Base-by-base conservation (phyloP, 208 protist species). In the Acanthamoeba healyi region DNA sequence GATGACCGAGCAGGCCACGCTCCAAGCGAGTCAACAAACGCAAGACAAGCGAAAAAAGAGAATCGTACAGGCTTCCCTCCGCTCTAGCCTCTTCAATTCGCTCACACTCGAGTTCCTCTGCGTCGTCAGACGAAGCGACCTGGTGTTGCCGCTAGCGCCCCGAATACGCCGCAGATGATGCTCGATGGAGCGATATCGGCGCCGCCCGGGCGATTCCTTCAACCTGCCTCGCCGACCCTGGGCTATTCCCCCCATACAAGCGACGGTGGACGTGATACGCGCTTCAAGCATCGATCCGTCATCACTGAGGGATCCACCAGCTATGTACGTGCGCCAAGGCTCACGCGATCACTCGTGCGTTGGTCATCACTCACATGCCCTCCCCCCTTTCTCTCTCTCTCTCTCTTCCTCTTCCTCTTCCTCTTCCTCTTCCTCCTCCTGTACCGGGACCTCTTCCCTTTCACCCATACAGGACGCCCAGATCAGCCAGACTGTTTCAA, bases 401-500 rank as follows among this genome's bases (percentile, higher is more conserved):
- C n/a, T n/a, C n/a, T n/a, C n/a, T n/a, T n/a, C n/a, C n/a, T n/a
- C n/a, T n/a, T n/a, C n/a, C n/a, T n/a, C n/a, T n/a, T n/a, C n/a
- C n/a, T n/a, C n/a, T n/a, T n/a, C n/a, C n/a, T n/a, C n/a, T n/a
- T n/a, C n/a, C n/a, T n/a, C n/a, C n/a, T n/a, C n/a, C n/a, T n/a
- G n/a, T n/a, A n/a, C n/a, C n/a, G n/a, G n/a, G n/a, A n/a, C n/a
- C n/a, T n/a, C n/a, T n/a, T n/a, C n/a, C n/a, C n/a, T n/a, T n/a
- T n/a, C n/a, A n/a, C n/a, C 40, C 40, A 5, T 29, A 7, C 84
- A 91, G 49, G 84, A 91, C 17, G 44, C 84, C 22, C 46, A 72
- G 26, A 15, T 91, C 6, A 70, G 51, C 42, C 56, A 72, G 38
- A 32, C 29, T 14, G 84, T 91, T 3, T 51, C 32, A 14, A 38